phyloP scores from a whole-genome alignment of 768 basidiomycete genomes.

The Amanita brunnescens region DNA sequence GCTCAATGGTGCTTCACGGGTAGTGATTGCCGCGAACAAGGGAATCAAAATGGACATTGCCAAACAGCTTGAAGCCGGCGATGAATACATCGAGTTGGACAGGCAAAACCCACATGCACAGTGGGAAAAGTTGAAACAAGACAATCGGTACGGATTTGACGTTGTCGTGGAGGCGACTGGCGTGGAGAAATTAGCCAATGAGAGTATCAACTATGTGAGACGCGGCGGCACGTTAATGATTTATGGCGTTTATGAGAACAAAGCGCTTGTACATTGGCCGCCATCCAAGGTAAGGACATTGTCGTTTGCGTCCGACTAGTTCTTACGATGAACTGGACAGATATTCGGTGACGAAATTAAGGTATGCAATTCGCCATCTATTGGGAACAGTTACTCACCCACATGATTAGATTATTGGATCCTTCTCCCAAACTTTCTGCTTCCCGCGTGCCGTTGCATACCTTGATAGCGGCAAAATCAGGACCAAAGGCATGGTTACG shows the following conservation, averaged over 20 bases:
- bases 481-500: constrained; percentile 68
- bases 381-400: not conserved
- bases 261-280: constrained; percentile 78
- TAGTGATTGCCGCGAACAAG: constrained; percentile 84
- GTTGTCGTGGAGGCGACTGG: constrained; percentile 67
- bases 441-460: constrained; percentile 90
- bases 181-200: constrained; percentile 79
- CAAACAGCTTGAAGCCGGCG: constrained; percentile 65
- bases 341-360: constrained; percentile 63
- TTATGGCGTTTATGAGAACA: constrained; percentile 87
- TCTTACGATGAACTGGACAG: constrained; percentile 13
- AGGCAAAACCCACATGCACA: constrained; percentile 64
- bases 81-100: constrained; percentile 84
- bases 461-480: constrained; percentile 80
- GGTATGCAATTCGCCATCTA: constrained; percentile 16
- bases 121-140: constrained; percentile 72
- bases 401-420: constrained; percentile 68
- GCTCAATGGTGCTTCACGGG: constrained; percentile 71
- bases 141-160: constrained; percentile 85
- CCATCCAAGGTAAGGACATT: constrained; percentile 63
- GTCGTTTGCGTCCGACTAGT: not conserved
- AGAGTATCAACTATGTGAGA: constrained; percentile 83
- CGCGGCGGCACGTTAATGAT: constrained; percentile 80
- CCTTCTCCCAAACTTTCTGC: constrained; percentile 82
- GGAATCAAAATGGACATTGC: constrained; percentile 89